phyloP scores from a whole-genome alignment of 768 basidiomycete species.

The Cystobasidium tubakii region DNA sequence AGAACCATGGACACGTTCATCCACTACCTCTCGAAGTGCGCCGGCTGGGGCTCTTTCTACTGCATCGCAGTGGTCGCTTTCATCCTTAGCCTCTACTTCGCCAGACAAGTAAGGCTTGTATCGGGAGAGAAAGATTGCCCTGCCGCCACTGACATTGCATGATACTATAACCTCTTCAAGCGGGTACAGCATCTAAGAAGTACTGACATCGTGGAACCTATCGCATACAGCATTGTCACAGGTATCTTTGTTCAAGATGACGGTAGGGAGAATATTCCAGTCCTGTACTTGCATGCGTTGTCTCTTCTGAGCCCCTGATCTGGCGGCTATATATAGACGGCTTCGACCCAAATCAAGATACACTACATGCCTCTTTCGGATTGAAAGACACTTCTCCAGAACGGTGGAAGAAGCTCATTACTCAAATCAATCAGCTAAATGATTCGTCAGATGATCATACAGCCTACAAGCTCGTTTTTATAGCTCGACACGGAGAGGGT shows the following conservation, averaged over 20 bases:
- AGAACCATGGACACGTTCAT: too few relatives aligned
- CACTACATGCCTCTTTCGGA: slow-evolving; percentile 19
- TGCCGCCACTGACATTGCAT: not conserved
- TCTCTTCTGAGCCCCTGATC: too few relatives aligned
- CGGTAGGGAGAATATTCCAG: not conserved
- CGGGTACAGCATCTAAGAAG: not conserved
- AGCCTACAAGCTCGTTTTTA: slow-evolving; percentile 46
- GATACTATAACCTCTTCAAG: not conserved
- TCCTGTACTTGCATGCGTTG: too few relatives aligned
- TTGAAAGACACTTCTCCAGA: slow-evolving; percentile 18
- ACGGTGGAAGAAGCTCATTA: slow-evolving; percentile 10
- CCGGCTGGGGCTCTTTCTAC: too few relatives aligned
- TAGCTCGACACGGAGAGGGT: slow-evolving; percentile 47
- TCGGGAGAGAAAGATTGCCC: too few relatives aligned
- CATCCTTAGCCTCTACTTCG: too few relatives aligned
- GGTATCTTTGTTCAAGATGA: slow-evolving; percentile 35
- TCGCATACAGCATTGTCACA: slow-evolving; percentile 12
- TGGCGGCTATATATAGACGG: not conserved
- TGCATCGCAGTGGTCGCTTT: too few relatives aligned
- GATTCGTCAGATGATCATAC: slow-evolving; percentile 40
- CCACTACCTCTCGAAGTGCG: too few relatives aligned
- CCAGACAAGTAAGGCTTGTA: too few relatives aligned
- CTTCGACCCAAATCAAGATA: slow-evolving; percentile 5
- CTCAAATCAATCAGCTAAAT: slow-evolving; percentile 11
- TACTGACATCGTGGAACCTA: slow-evolving; percentile 3